Evolutionary conservation across 495 filamentous ascomycete genomes (phyloP), one percentile per base, ranked within the genome.

Genomic region (Hypoxylon subgilvum): DNA sequence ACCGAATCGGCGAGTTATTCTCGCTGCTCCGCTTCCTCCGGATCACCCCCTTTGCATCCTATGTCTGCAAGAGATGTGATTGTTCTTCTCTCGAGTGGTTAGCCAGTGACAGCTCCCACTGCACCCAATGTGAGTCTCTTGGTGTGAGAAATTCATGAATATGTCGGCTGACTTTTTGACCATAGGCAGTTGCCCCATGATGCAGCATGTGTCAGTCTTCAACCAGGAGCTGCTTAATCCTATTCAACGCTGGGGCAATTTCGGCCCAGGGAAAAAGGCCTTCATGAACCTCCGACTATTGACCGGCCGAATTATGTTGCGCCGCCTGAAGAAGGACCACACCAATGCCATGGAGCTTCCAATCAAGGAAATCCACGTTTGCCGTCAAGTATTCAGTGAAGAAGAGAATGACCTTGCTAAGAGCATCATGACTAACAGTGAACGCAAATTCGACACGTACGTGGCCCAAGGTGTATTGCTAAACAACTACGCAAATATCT

Each of bases 1-100:
- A 97, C 68, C 88, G 94, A 25, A 97, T 97, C 63, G 94, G 93
- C 47, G 94, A 98, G 66, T 94, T 97, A 74, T 97, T 97, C 69
- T 96, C 94, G 2, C 80, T 97, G 3, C 76, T 98, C 25, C 87
- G 92, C 2, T 98, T 98, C 69, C 79, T 98, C 23, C 86, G 92
- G 70, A 80, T 96, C 34, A 79, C 78, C 6, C 94, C 94, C 3
- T 97, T 96, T 69, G 88, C 93, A 2, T 90, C 86, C 70, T 97
- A 98, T 70, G 88, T 95, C 63, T 98, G 94, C 80, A 91, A 89
- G 64, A 72, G 81, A 22, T 98, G 94, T 67, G 63, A 80, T 9
- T 98, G 94, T 67, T 79, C 86, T 31, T 80, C 83, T 17, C 77
- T 96, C 4, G 90, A 97, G 65, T 98, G 94, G 94, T 80, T 79